Evolutionary conservation across 176 grass and related monocot species (phyloP), one percentile per base, ranked within the genome.

Genomic region (Hordeum marinum): DNA sequence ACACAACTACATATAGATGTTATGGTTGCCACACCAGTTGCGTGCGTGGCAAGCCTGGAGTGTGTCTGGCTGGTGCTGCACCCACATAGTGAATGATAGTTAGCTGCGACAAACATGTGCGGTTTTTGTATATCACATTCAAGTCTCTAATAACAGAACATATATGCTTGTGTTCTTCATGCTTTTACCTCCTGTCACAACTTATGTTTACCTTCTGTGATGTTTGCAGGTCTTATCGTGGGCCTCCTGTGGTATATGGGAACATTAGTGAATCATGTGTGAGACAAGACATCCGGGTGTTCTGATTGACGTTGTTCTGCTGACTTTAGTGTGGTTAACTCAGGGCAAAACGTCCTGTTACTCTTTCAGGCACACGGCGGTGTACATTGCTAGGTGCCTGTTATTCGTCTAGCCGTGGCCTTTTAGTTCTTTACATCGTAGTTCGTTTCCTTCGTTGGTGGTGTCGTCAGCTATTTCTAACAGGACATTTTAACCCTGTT

Each of bases 401-500:
- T 79, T 83, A 68, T n/a, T 80, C 21, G 74, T 37, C 45, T 45
- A 13, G 20, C 25, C 58, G 25, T 90, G 74, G 45, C 60, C 59
- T 69, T 82, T 77, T 78, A 85, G 77, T 46, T 66, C 55, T 17
- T 48, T 27, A 17, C 68, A 21, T 43, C 29, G 23, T 63, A 46
- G 66, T 26, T 52, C 27, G 40, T 3, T 23, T 20, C 27, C 23
- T 79, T 50, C 58, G 31, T 41, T 40, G 5, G 5, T 72, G 13
- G 64, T 45, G 55, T 82, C 35, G 7, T 73, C 57, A 74, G 66
- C 65, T 83, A 67, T 90, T 82, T 79, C 65, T 79, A 26, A 87
- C 84, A 83, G 89, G 84, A 83, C 75, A 87, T 80, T 87, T 87
- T 90, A 83, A 90, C 84, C 84, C 89, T 87, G 89, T 83, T 77